phyloP scores from a whole-genome alignment of 805 yeast species.

The Starmera quercuum region DNA sequence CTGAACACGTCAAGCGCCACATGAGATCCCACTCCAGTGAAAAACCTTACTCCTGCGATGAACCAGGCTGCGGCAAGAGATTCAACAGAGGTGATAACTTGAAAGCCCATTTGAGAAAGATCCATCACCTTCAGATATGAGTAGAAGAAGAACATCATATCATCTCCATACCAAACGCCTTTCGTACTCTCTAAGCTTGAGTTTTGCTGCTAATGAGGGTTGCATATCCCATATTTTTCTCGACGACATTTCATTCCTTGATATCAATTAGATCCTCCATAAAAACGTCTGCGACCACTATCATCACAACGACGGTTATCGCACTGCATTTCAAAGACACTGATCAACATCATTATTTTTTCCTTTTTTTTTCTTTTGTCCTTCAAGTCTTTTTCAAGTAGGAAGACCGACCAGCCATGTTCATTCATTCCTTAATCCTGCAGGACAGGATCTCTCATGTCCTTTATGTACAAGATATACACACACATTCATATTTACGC shows the following conservation, averaged over 20 bases:
- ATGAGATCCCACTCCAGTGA: slow-evolving; percentile 70
- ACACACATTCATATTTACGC: too few species aligned
- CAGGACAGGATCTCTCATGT: slow-evolving; percentile 2
- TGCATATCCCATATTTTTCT: background rate
- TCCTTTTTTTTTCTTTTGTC: background rate
- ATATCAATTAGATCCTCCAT: too few species aligned
- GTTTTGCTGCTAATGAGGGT: background rate
- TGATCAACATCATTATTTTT: background rate
- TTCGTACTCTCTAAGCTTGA: background rate
- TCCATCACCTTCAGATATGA: slow-evolving; percentile 30
- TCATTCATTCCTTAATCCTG: slow-evolving; percentile 1
- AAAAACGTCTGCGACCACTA: background rate
- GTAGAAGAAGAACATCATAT: background rate
- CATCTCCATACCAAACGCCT: background rate
- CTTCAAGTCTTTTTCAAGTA: background rate
- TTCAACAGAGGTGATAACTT: slow-evolving; percentile 76
- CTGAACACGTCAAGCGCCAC: slow-evolving; percentile 74
- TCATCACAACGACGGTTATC: background rate
- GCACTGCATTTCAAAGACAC: background rate
- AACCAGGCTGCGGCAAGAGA: slow-evolving; percentile 55
- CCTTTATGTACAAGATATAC: too few species aligned
- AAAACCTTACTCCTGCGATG: slow-evolving; percentile 63
- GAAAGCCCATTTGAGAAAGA: slow-evolving; percentile 66
- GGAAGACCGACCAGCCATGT: too few species aligned
- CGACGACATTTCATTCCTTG: too few species aligned